Base-by-base conservation (phyloP, 352 stramenopile species). In the Phytophthora sojae region DNA sequence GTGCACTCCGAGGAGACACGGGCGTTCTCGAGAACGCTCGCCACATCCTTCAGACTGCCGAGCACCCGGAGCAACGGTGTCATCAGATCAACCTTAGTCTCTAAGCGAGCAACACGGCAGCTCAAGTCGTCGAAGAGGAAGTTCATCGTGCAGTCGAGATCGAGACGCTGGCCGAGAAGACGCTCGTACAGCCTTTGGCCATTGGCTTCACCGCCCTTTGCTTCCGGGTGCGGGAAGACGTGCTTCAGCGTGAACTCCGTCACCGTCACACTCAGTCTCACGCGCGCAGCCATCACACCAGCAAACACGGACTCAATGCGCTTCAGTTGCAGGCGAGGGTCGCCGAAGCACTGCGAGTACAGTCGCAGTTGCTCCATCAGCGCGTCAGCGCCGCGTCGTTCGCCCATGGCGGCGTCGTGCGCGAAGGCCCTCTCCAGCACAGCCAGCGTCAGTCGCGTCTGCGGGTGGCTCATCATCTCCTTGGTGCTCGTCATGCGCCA, bases 101-200 rank as follows among this genome's bases (percentile, higher is more conserved):
- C 59, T 14, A 66, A 23, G 3, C 49, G 59, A 8, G 37, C 47
- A 19, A 66, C 35, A 9, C 32, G 30, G 4, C 35, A 14, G 4
- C 21, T 66, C 14, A 35, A 15, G 14, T 58, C 59, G 17, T 66
- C 50, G 19, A 66, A 59, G 12, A 66, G 49, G 39, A 66, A 66
- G 11, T 4, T 53, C 59, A 66, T 35, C 3, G 49, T 45, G 32
- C 49, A 59, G 12, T 52, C 32, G 59, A 5, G 53, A 3, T 53
- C 23, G 17, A 67, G 60, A 3, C 50, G 60, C 49, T 60, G 26
- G 4, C 35, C 50, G 15, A 67, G 17, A 52, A 59, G 35, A 11
- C 50, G 60, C n/a, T 45, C 1, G 6, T 50, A 26, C n/a, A 57
- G 17, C 8, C 53, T 2, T 17, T 25, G 4, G 2, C 5, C 12